These are phyloP conservation scores for Brassica hybrid DNA, from an alignment of 441 rosid genomes.

Conservation along the genomic window DNA sequence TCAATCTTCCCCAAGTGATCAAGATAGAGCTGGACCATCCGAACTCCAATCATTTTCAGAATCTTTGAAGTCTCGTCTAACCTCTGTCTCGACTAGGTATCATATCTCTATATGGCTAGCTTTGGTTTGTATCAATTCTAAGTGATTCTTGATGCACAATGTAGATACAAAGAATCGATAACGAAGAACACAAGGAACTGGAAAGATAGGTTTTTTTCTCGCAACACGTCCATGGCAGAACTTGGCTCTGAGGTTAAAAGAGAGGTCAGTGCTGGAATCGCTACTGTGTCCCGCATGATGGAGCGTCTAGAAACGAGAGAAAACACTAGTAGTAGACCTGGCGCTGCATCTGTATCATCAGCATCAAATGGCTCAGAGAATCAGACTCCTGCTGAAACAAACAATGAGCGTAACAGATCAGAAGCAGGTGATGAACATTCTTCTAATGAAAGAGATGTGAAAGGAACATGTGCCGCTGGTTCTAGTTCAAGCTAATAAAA, in stretches of 20 bases:
- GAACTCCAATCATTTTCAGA: conserved; percentile 86
- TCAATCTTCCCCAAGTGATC: conserved; percentile 65
- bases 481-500: conserved; percentile 58
- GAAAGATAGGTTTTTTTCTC: conserved; percentile 68
- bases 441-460: conserved; percentile 40
- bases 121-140: conserved; percentile 6
- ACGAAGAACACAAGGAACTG: conserved; percentile 68
- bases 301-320: conserved; percentile 64
- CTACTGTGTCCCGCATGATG: conserved; percentile 56
- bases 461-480: conserved; percentile 55
- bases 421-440: conserved; percentile 45
- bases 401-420: conserved; percentile 37
- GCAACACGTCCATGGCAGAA: conserved; percentile 59
- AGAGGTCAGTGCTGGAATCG: conserved; percentile 59
- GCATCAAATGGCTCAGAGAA: conserved; percentile 48
- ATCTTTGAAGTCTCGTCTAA: conserved; percentile 72
- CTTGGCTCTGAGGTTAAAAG: conserved; percentile 56
- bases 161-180: conserved; percentile 48
- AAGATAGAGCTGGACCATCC: conserved; percentile 88
- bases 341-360: conserved; percentile 54
- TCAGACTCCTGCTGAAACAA: conserved; percentile 37
- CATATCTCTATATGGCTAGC: not conserved
- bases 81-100: conserved; percentile 80
- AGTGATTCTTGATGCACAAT: conserved; percentile 8
- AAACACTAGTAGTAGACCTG: conserved; percentile 45